These are phyloP conservation scores for Coelastrella sp. DNA, from an alignment of 139 green algal species.

Conservation along the genomic window DNA sequence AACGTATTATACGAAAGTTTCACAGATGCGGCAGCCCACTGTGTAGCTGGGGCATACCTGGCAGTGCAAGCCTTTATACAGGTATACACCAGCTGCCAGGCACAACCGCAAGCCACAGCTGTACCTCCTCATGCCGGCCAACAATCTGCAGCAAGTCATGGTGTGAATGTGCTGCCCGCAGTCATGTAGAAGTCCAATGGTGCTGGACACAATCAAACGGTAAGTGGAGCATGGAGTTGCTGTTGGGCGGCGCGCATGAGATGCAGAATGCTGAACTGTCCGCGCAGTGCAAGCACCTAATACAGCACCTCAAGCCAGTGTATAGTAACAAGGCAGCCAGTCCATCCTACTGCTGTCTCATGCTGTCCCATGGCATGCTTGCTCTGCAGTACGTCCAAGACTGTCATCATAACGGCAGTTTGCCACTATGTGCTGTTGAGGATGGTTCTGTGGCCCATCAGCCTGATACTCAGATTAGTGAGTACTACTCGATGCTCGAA, in stretches of 20 bases:
- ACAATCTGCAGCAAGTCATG: neutral
- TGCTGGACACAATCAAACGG: neutral
- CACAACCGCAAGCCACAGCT: neutral
- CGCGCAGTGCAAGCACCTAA: neutral
- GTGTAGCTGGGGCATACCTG: neutral
- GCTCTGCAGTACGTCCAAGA: conserved; percentile 27
- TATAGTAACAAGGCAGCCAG: no score
- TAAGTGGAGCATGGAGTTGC: neutral
- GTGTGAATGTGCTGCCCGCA: neutral
- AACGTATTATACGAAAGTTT: conserved; percentile 15
- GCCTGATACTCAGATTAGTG: neutral
- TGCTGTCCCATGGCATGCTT: neutral
- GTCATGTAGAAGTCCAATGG: conserved; percentile 7
- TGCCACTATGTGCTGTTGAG: conserved; percentile 31
- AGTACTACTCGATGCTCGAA: no score
- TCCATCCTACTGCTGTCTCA: no score
- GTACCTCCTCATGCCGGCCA: no score
- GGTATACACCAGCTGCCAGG: neutral
- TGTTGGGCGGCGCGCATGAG: no score
- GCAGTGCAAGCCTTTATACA: conserved; percentile 2
- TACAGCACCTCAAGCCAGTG: no score
- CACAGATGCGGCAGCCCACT: neutral
- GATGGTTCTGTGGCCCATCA: neutral
- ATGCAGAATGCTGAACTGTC: neutral
- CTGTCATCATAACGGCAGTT: conserved; percentile 6